Conservation (phyloP, 768 basidiomycete genomes). For the Boletus rubroflammeus region DNA sequence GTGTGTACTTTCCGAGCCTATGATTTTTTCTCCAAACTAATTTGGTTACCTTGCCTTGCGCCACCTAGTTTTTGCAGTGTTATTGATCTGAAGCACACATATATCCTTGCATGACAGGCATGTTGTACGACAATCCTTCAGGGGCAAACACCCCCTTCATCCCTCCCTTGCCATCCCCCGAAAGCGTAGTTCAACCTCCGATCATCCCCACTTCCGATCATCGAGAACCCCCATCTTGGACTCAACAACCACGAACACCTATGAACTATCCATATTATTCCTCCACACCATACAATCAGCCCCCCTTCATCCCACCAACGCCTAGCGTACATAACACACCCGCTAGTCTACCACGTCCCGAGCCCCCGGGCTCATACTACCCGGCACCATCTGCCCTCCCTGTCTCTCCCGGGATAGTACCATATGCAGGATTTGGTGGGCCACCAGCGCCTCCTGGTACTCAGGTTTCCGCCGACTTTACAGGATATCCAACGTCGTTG, state of each 20-base stretch:
- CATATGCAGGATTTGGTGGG: slow-evolving; percentile 4
- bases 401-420: slow-evolving; percentile 16
- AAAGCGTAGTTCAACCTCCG: slow-evolving; percentile 32
- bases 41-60: slow-evolving; percentile 4
- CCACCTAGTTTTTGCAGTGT: slow-evolving; percentile 22
- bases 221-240: slow-evolving; percentile 33
- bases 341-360: slow-evolving; percentile 18
- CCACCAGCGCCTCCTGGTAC: slow-evolving; percentile 2
- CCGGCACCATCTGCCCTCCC: slow-evolving; percentile 31
- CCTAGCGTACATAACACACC: slow-evolving; percentile 28
- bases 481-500: slow-evolving; percentile 28
- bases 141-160: slow-evolving; percentile 36
- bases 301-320: slow-evolving; percentile 38
- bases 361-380: slow-evolving; percentile 32
- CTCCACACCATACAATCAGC: slow-evolving; percentile 35
- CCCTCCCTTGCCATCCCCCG: slow-evolving; percentile 39
- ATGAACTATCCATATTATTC: slow-evolving; percentile 40
- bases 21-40: slow-evolving; percentile 1
- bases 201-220: slow-evolving; percentile 31
- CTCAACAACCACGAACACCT: slow-evolving; percentile 31
- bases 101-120: slow-evolving; percentile 22
- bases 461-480: slow-evolving; percentile 30
- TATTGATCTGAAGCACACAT: slow-evolving; percentile 18
- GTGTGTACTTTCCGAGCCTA: slow-evolving; percentile 12
- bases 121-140: slow-evolving; percentile 31